Evolutionary conservation across 805 yeast species (phyloP), one percentile per base, ranked within the genome.

Genomic region (Debaryomyces prosopidis): DNA sequence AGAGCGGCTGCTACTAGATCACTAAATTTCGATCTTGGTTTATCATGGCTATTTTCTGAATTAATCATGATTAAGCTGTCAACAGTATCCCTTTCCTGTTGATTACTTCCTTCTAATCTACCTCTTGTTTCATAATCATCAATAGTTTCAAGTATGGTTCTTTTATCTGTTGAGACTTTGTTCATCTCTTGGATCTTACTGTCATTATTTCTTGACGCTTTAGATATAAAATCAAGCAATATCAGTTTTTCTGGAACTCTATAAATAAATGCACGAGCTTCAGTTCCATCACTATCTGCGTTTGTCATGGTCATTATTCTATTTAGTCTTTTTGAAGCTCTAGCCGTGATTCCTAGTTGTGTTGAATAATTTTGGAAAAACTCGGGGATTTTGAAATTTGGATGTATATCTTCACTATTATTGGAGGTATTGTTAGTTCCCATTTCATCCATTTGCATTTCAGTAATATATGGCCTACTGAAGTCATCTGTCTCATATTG

Each of bases 211-310:
- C 10, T 27, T 14, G 26, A 12, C 11, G 16, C 41, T 23, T 76
- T 80, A 16, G 77, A 77, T 28, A 85, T 60, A 57, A 89, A 89
- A 60, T 88, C 92, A 27, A 87, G 64, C 35, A 85, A 63, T 5
- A 89, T 74, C 55, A 85, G 83, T 36, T 75, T 75, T 50, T 86
- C 94, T 1, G 89, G 87, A 4, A 89, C 61, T 45, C 85, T 68
- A 62, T 82, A 85, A 0, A 87, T 73, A 30, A 79, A 73, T 30
- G 80, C 74, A 28, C 68, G 65, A 12, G 48, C 35, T 28, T 75
- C 43, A 28, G 39, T 44, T 17, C 53, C 51, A 18, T 50, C 43
- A 12, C 46, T 49, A n/a, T 46, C 43, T 23, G 47, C 46, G 14
- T 45, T 45, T 3, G 59, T 50, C 44, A 61, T 43, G 32, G 60